Conservation (phyloP, 2,329 filamentous ascomycete species). For the Tolypocladium nubicola region DNA sequence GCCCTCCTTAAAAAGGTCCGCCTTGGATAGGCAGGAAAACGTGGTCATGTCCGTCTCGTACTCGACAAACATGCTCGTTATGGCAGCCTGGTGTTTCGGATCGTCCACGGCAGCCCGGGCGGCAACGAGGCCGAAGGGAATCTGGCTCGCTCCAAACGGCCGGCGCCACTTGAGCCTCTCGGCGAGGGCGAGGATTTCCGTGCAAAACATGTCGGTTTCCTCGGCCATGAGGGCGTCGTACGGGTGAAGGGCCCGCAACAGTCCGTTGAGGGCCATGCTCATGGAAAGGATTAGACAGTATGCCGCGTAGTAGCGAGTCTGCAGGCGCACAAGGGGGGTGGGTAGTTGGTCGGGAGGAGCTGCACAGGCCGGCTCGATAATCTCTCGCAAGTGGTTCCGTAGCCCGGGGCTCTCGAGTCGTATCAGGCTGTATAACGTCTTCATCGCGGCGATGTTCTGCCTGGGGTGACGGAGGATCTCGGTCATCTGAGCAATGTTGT, state of each 20-base stretch:
- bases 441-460: constrained; percentile 8
- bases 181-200: constrained; percentile 13
- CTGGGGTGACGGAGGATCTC: constrained; percentile 9
- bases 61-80: constrained; percentile 7
- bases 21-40: background rate
- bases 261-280: constrained; percentile 12
- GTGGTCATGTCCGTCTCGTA: constrained; percentile 9
- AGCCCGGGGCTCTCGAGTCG: constrained; percentile 6
- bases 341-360: constrained; percentile 1
- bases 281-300: constrained; percentile 10
- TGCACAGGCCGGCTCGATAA: background rate
- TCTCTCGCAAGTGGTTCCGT: background rate
- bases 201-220: constrained; percentile 8
- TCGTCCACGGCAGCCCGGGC: constrained; percentile 20
- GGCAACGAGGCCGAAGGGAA: constrained; percentile 13
- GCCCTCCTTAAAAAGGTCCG: background rate
- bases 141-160: constrained; percentile 16
- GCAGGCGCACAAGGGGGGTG: constrained; percentile 1
- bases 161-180: constrained; percentile 9
- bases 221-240: constrained; percentile 4
- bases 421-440: constrained; percentile 8
- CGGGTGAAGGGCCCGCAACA: constrained; percentile 11
- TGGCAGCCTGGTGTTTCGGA: background rate
- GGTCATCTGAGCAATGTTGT: constrained; percentile 8
- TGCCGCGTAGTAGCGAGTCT: constrained; percentile 5